phyloP scores from a whole-genome alignment of 1,284 basidiomycete genomes.

The Cryptococcus hybrid region DNA sequence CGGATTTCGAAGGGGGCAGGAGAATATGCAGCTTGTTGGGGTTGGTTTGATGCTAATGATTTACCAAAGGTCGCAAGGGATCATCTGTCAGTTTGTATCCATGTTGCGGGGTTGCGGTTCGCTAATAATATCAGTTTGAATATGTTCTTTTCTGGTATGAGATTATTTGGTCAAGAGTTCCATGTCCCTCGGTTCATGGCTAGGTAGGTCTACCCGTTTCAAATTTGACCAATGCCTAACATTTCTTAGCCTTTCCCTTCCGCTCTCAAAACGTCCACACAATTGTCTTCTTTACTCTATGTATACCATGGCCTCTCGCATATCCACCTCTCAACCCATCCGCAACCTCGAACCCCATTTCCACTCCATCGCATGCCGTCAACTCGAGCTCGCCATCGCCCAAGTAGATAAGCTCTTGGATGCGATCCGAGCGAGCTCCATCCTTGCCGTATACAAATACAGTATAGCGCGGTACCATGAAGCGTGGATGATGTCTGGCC shows the following conservation, averaged over 20 bases:
- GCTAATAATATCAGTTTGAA: constrained; percentile 24
- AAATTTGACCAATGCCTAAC: constrained; percentile 34
- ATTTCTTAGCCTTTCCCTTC: constrained; percentile 30
- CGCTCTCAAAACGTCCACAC: constrained; percentile 34
- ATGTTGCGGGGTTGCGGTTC: neutral
- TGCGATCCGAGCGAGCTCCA: constrained; percentile 32
- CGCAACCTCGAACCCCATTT: constrained; percentile 35
- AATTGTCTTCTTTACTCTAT: constrained; percentile 42
- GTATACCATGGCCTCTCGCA: constrained; percentile 35
- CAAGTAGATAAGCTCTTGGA: constrained; percentile 34
- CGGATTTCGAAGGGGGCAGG: constrained; percentile 3
- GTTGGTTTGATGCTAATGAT: constrained; percentile 43
- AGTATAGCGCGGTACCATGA: constrained; percentile 35
- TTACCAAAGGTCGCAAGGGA: constrained; percentile 39
- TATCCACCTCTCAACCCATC: constrained; percentile 31
- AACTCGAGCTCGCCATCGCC: constrained; percentile 29
- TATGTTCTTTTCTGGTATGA: constrained; percentile 34
- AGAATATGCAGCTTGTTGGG: constrained; percentile 26
- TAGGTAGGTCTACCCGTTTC: constrained; percentile 22
- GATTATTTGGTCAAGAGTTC: constrained; percentile 32
- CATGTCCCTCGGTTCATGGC: constrained; percentile 43
- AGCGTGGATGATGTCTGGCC: constrained; percentile 35
- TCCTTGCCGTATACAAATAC: constrained; percentile 39
- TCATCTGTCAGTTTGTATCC: constrained; percentile 29
- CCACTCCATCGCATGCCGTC: constrained; percentile 25